Percentiles rank a stretch among this genome's conserved stretches.
Conservation (phyloP, 192 early-diverging fungal genomes). For the Coemansia sp. region DNA sequence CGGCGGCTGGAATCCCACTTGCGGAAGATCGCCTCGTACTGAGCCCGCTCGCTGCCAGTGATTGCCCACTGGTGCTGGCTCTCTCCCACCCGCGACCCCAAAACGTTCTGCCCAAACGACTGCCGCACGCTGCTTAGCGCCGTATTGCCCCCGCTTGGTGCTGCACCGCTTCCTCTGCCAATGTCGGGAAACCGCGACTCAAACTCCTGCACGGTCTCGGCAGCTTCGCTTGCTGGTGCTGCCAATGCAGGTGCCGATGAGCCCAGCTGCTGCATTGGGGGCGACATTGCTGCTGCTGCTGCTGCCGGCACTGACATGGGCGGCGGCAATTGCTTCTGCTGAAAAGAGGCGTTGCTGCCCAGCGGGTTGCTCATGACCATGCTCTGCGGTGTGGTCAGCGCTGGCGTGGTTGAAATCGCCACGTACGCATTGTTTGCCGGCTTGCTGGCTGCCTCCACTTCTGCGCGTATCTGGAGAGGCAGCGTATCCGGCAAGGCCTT, state of each 20-base stretch:
- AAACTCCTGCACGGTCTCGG: constrained; percentile 34
- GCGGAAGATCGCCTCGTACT: constrained; percentile 50
- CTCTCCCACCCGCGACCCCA: constrained; percentile 22
- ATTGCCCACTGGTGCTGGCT: constrained; percentile 47
- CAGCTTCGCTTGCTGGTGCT: background rate
- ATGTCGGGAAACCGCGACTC: constrained; percentile 43
- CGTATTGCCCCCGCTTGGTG: background rate
- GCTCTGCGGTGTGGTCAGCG: constrained; percentile 3
- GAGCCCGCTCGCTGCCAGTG: constrained; percentile 21
- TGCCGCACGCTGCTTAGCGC: constrained; percentile 34
- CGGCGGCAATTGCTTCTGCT: background rate
- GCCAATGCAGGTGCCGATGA: background rate
- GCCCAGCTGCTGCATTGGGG: background rate
- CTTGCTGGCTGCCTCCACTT: constrained; percentile 37
- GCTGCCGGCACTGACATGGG: constrained; percentile 1
- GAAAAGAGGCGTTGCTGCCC: background rate
- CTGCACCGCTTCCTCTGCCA: constrained; percentile 5
- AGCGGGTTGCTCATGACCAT: constrained; percentile 2
- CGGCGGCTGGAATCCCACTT: constrained; percentile 55
- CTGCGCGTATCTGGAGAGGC: constrained; percentile 54
- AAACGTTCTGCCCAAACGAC: constrained; percentile 30
- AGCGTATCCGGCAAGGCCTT: constrained; percentile 54
- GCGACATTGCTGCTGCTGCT: background rate
- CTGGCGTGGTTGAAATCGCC: background rate
- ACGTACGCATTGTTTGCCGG: background rate